Conservation (phyloP, 2,329 filamentous ascomycete genomes). For the Pseudocercospora pini-densiflorae region DNA sequence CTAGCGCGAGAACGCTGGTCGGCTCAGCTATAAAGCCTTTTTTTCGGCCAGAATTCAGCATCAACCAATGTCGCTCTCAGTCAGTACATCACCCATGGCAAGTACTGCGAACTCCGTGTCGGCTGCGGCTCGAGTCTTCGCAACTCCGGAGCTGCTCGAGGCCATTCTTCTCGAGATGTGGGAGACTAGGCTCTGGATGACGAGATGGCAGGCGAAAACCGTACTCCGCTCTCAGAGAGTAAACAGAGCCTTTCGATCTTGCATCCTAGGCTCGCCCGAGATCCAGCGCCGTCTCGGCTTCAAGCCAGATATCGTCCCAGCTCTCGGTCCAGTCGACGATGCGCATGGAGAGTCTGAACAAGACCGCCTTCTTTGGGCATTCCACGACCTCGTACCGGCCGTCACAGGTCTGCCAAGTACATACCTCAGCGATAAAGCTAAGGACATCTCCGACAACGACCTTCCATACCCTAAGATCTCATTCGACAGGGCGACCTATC, state of each 20-base stretch:
- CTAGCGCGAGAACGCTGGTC: no score
- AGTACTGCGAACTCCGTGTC: not conserved
- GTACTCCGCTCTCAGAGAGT: not conserved
- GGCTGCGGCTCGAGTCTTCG: not conserved
- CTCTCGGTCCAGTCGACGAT: not conserved
- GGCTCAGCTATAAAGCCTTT: no score
- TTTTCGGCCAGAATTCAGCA: no score
- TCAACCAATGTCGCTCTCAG: no score
- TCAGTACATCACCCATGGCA: no score
- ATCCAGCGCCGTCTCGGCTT: not conserved
- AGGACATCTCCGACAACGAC: no score
- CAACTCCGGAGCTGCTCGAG: not conserved
- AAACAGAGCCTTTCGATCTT: not conserved
- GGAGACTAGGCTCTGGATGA: no score
- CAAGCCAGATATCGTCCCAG: not conserved
- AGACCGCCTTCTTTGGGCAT: not conserved
- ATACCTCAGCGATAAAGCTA: no score
- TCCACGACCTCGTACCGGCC: not conserved
- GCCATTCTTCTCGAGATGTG: not conserved
- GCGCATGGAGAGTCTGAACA: not conserved
- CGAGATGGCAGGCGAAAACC: no score
- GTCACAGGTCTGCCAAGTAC: no score
- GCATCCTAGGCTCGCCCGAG: not conserved
- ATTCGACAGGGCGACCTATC: no score
- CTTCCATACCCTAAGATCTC: no score